Evolutionary conservation across 352 stramenopile species (phyloP), one percentile per base, ranked within the genome.

Genomic region (Saprolegnia parasitica): DNA sequence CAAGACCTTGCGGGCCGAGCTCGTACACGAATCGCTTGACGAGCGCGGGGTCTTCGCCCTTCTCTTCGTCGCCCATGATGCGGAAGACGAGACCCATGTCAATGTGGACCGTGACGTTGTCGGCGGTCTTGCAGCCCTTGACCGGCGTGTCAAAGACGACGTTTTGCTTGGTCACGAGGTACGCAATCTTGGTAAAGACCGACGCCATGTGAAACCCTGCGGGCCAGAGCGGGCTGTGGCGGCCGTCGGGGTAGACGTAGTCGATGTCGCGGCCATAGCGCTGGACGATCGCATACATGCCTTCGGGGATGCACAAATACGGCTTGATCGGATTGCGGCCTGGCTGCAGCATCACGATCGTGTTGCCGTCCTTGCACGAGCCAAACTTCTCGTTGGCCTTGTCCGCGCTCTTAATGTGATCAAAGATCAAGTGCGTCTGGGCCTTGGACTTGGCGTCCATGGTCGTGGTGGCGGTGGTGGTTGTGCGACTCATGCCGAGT

Each of bases 11-110:
- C 0, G 88, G 80, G 0, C 86, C 89, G 13, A 96, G 75, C 68
- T 96, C 86, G 73, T 96, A 95, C 5, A 96, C 87, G 64, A 97
- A 97, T 20, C 82, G 87, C 5, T 85, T 86, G 20, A 97, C 90
- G 37, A 96, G 78, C 18, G 77, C 72, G 0, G 88, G 87, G 70
- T 97, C 83, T 74, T 97, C 89, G 16, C 83, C 86, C 40, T 88
- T 88, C n/a, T 71, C 71, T 55, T 78, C 76, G 65, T 96, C 87
- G 39, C 87, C 87, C 86, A 95, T 96, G 76, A 97, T 95, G 21
- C 88, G 84, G 2, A 97, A 76, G 21, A 96, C 83, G n/a, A 96
- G 76, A 46, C 82, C 90, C 70, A 96, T 86, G 60, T 97, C 86
- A 56, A 97, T 95, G 29, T 77, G 65, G 9, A 96, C 86, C 0